A percentile compares a stretch with the other conserved stretches of the same genome.
These are phyloP conservation scores for Didymosphaeria variabile DNA, from an alignment of 2,329 filamentous ascomycete species.

Conservation along the genomic window DNA sequence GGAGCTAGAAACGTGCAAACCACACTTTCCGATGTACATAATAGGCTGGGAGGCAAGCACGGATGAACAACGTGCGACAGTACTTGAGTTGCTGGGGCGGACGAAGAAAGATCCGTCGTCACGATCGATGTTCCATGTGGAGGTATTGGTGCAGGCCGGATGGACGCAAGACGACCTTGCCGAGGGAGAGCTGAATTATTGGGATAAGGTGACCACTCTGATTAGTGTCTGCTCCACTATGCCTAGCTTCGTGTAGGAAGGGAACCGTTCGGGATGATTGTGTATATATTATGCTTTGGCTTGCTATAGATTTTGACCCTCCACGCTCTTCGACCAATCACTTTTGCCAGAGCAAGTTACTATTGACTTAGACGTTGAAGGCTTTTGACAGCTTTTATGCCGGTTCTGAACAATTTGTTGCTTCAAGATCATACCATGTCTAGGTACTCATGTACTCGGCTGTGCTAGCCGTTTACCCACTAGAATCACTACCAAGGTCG, in stretches of 20 bases:
- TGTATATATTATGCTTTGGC: too few species aligned
- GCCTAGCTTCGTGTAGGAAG: slow-evolving; percentile 26
- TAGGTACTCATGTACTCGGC: too few species aligned
- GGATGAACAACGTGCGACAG: slow-evolving; percentile 35
- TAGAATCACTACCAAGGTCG: too few species aligned
- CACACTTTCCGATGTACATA: slow-evolving; percentile 39
- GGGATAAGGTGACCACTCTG: slow-evolving; percentile 22
- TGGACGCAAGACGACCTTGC: slow-evolving; percentile 33
- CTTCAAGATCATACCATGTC: too few species aligned
- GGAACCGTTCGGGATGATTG: neutral
- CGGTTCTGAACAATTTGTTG: too few species aligned
- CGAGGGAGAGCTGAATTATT: slow-evolving; percentile 20
- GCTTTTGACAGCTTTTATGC: too few species aligned
- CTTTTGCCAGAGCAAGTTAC: too few species aligned
- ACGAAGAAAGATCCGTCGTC: slow-evolving; percentile 21
- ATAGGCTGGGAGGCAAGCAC: slow-evolving; percentile 41
- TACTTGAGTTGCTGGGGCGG: slow-evolving; percentile 25
- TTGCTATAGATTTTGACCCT: neutral
- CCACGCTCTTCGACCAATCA: too few species aligned
- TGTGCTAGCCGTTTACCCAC: too few species aligned
- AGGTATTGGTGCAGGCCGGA: slow-evolving; percentile 21
- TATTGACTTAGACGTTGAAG: too few species aligned
- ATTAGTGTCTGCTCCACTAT: slow-evolving; percentile 24
- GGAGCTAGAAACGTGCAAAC: slow-evolving; percentile 30
- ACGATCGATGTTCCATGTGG: slow-evolving; percentile 22